Conservation (phyloP, 2,329 filamentous ascomycete genomes). For the Colletotrichum navitas region DNA sequence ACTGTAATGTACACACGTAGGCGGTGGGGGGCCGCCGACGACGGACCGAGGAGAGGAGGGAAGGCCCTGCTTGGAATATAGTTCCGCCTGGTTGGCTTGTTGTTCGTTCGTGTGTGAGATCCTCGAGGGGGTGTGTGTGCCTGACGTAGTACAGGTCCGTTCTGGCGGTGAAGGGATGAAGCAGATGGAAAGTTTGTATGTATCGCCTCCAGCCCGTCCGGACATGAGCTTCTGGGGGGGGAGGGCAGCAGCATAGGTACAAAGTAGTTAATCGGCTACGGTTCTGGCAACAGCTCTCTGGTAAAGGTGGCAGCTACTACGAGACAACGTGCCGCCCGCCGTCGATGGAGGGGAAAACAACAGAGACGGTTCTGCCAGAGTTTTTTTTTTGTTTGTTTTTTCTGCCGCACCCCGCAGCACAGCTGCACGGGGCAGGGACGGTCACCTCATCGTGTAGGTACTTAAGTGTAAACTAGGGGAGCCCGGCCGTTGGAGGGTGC, state of each 20-base stretch:
- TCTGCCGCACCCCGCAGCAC: constrained; percentile 23
- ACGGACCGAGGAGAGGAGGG: constrained; percentile 16
- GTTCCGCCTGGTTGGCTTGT: constrained; percentile 4
- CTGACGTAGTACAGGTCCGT: constrained; percentile 14
- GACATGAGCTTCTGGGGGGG: neutral
- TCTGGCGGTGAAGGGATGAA: constrained; percentile 26
- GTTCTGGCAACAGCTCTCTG: too few species aligned
- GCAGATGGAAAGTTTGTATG: constrained; percentile 1
- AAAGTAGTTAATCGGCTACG: too few species aligned
- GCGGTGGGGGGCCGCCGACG: constrained; percentile 14
- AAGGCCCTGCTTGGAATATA: constrained; percentile 18
- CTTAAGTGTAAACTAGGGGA: neutral
- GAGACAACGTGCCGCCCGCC: too few species aligned
- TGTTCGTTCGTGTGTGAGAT: neutral
- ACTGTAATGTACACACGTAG: neutral
- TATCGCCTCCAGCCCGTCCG: neutral
- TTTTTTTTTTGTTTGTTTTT: neutral
- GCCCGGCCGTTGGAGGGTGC: constrained; percentile 5
- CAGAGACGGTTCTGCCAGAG: neutral
- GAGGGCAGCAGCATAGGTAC: neutral
- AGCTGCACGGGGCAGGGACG: constrained; percentile 14
- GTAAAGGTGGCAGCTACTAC: neutral
- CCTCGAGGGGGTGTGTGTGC: constrained; percentile 4
- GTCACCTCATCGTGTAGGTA: constrained; percentile 4
- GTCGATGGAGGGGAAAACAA: neutral